Base-by-base conservation (phyloP, 179 eudicot genomes). In the Gypsophila paniculata region DNA sequence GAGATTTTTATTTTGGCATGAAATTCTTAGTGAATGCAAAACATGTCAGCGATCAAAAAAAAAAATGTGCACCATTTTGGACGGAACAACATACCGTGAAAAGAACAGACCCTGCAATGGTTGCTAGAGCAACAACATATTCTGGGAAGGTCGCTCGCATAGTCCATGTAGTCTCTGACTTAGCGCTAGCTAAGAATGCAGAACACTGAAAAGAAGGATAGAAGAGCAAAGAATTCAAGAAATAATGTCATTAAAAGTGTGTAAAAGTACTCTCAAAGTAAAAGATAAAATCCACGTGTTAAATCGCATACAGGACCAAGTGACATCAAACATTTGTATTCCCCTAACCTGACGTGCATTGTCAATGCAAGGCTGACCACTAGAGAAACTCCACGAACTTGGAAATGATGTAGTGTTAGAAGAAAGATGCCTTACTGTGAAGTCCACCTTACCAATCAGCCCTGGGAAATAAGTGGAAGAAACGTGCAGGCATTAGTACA, bases 41-140 rank as follows among this genome's bases (percentile, higher is more conserved):
- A 36, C 8, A 46, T 18, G 19, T 46, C 5, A 58, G 15, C 17
- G 34, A 54, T 15, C n/a, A n/a, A n/a, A n/a, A 32, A 54, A 6
- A 21, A 65, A 38, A 61, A 61, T 1, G 65, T 29, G 5, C 8
- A 12, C 42, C 63, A 74, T 59, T 58, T 34, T 34, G 38, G 38
- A 60, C 75, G 44, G 25, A 68, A 60, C 44, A 61, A 65, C 81
- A 76, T 90, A 94, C 99, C 74, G 88, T 85, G 84, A 94, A 94
- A 80, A 94, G 97, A 70, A 94, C 87, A 72, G 99, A 94, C 70
- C 99, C 99, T 72, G 82, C 96, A 76, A 94, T 86, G 26, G 99
- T 94, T 58, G 99, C 90, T 60, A 94, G 90, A 75, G 99, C 99
- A 83, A 94, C 97, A 76, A 92, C 86, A 71, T 94, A 94, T 83